phyloP scores from a whole-genome alignment of 2,329 filamentous ascomycete genomes.

The Fusarium udum region DNA sequence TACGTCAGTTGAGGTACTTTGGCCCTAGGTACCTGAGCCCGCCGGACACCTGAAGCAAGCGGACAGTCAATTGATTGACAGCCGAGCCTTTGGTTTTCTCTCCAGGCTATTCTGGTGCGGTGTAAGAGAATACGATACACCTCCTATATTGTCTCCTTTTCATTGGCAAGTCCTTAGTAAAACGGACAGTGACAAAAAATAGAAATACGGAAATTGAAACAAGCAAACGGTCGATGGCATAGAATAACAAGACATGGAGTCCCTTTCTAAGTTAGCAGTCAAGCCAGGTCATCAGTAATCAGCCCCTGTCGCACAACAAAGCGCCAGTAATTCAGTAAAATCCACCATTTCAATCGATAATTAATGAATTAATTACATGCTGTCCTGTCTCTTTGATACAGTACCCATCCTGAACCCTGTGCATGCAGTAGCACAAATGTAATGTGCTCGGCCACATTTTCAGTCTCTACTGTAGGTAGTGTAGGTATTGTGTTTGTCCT shows the following conservation, averaged over 20 bases:
- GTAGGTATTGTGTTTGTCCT: not conserved
- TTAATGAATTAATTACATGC: conserved; percentile 22
- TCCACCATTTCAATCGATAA: no score
- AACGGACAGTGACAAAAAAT: conserved; percentile 30
- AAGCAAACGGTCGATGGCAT: conserved; percentile 18
- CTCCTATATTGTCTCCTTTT: not conserved
- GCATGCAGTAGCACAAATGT: conserved; percentile 30
- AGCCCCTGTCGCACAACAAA: conserved; percentile 33
- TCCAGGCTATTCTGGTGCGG: conserved; percentile 19
- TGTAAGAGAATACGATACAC: conserved; percentile 27
- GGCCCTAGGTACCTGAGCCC: conserved; percentile 27
- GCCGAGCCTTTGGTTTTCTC: conserved; percentile 1
- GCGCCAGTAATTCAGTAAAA: conserved; percentile 29
- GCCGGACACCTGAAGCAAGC: conserved; percentile 34
- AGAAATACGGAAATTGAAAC: conserved; percentile 42
- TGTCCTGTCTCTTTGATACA: not conserved
- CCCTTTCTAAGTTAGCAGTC: not conserved
- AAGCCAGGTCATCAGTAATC: not conserved
- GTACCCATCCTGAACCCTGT: conserved; percentile 5
- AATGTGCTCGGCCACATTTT: conserved; percentile 26
- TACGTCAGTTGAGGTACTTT: conserved; percentile 44
- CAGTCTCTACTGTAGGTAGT: conserved; percentile 11
- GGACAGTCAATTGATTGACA: conserved; percentile 11
- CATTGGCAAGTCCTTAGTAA: not conserved
- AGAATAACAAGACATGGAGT: conserved; percentile 20